A percentile compares a stretch with the other conserved stretches of the same genome.
phyloP scores from a whole-genome alignment of 176 grass and related monocot species.

The Guadua angustifolia region DNA sequence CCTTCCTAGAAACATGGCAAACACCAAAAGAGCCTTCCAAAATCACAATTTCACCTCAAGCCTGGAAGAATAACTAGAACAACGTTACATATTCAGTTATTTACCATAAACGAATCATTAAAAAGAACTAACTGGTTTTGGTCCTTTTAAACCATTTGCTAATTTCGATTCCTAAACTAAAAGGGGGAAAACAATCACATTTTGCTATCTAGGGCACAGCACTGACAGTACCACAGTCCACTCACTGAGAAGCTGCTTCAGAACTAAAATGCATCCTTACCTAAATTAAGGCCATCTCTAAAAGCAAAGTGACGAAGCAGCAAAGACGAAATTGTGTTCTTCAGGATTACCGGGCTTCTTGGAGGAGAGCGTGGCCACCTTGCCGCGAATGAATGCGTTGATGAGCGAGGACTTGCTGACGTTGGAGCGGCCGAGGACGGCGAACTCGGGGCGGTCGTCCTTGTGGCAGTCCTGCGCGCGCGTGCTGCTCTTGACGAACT shows the following conservation, averaged over 20 bases:
- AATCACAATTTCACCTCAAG: not conserved
- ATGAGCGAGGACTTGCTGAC: constrained; percentile 96
- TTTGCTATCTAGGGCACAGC: not conserved
- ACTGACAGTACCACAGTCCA: not conserved
- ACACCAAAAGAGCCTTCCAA: not conserved
- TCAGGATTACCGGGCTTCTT: constrained; percentile 78
- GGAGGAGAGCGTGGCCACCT: constrained; percentile 87
- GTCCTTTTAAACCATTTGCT: not conserved
- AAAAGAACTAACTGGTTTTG: not conserved
- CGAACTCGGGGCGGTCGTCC: constrained; percentile 88
- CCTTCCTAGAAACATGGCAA: not conserved
- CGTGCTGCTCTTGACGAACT: constrained; percentile 78
- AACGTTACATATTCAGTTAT: not conserved
- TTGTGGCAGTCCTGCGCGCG: constrained; percentile 76
- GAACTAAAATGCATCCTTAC: not conserved
- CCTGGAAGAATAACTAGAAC: not conserved
- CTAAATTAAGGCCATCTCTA: not conserved
- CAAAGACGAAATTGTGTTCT: not conserved
- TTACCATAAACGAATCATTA: not conserved
- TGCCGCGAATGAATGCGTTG: constrained; percentile 79
- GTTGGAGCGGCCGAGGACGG: constrained; percentile 81
- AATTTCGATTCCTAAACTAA: not conserved
- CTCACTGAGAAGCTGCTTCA: not conserved
- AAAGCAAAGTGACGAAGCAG: not conserved
- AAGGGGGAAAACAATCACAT: not conserved